Percentiles rank a stretch among this genome's conserved stretches.
These are phyloP conservation scores for Exophiala dermatitidis DNA, from an alignment of 2,329 filamentous ascomycete species.

Conservation along the genomic window DNA sequence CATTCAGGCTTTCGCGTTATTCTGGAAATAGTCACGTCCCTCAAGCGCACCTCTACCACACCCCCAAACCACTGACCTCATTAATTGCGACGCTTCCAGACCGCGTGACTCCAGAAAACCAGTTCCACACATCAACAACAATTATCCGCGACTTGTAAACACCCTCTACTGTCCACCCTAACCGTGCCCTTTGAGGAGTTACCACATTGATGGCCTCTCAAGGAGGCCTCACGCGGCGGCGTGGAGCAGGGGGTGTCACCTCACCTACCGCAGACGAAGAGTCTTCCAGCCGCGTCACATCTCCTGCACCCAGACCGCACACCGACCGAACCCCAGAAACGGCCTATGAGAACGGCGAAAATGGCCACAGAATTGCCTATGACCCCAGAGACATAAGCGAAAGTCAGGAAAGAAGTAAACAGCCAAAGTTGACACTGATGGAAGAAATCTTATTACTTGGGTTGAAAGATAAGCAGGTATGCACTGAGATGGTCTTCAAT, in stretches of 20 bases:
- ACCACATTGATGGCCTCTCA: slow-evolving; percentile 51
- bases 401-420: slow-evolving; percentile 90
- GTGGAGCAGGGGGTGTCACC: slow-evolving; percentile 54
- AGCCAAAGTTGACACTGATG: slow-evolving; percentile 97
- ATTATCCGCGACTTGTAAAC: background rate
- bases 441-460: slow-evolving; percentile 94
- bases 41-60: no score
- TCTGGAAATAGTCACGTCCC: no score
- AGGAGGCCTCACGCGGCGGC: slow-evolving; percentile 65
- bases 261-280: slow-evolving; percentile 48
- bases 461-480: slow-evolving; percentile 96
- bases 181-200: slow-evolving; percentile 2
- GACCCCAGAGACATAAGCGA: slow-evolving; percentile 96
- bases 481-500: slow-evolving; percentile 26
- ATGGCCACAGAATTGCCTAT: slow-evolving; percentile 97
- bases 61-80: background rate
- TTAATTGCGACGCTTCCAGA: no score
- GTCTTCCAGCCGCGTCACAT: slow-evolving; percentile 59
- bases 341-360: slow-evolving; percentile 77
- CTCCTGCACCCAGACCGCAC: slow-evolving; percentile 54
- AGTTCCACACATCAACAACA: slow-evolving; percentile 11
- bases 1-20: no score
- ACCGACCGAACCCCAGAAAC: slow-evolving; percentile 58
- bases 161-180: background rate
- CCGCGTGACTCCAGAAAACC: background rate